Percentiles rank a stretch among this genome's conserved stretches.
phyloP scores from a whole-genome alignment of 345 rosid genomes.

The Geranium brycei region DNA sequence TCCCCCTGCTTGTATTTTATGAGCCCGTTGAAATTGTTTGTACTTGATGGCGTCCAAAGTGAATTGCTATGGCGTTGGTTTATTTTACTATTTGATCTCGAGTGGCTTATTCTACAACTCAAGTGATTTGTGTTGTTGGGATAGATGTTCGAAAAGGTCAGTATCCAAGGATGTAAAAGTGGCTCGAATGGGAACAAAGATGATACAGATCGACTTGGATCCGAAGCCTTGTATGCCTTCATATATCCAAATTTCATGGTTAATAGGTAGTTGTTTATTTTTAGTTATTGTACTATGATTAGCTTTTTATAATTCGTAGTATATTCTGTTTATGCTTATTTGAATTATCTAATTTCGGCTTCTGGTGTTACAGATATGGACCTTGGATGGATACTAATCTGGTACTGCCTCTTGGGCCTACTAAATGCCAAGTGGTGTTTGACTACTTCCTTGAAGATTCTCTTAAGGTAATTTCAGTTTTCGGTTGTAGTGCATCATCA shows the following conservation, averaged over 20 bases:
- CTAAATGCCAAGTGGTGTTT: constrained; percentile 64
- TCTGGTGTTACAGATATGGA: constrained; percentile 42
- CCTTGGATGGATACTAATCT: constrained; percentile 98
- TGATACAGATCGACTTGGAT: constrained; percentile 55
- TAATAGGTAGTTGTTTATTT: constrained; percentile 37
- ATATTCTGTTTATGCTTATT: background rate
- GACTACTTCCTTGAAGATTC: constrained; percentile 69
- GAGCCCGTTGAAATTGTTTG: background rate
- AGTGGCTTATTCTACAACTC: background rate
- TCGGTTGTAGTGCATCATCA: background rate
- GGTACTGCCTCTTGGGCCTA: constrained; percentile 60
- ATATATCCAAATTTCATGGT: constrained; percentile 95
- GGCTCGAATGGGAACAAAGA: constrained; percentile 25
- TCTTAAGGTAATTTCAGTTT: constrained; percentile 32
- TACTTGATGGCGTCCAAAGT: constrained; percentile 1
- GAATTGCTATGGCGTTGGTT: background rate
- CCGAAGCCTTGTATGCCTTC: constrained; percentile 67
- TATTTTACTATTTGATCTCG: background rate
- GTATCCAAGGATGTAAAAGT: constrained; percentile 73
- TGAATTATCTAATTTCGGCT: background rate
- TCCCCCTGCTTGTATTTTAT: background rate
- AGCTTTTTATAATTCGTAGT: background rate
- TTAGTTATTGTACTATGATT: background rate
- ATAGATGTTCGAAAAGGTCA: constrained; percentile 59
- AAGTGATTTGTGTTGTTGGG: constrained; percentile 8